Conservation (phyloP, 768 basidiomycete genomes). For the Calvatia gigantea region DNA sequence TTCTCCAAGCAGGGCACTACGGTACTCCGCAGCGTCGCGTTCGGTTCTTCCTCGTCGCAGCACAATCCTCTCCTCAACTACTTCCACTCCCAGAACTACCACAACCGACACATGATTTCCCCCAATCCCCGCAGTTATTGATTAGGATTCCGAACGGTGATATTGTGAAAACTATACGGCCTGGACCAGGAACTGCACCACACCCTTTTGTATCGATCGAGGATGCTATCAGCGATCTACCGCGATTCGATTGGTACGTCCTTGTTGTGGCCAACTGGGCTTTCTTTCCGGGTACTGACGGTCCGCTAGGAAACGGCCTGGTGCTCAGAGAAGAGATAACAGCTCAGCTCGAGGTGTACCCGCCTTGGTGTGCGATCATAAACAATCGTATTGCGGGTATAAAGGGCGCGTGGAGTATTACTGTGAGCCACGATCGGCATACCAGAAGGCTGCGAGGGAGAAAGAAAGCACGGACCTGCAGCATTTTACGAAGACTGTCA, state of each 20-base stretch:
- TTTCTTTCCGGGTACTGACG: not conserved
- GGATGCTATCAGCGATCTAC: slow-evolving; percentile 74
- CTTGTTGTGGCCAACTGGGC: not conserved
- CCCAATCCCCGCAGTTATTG: slow-evolving; percentile 36
- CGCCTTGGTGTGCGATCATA: slow-evolving; percentile 31
- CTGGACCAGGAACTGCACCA: slow-evolving; percentile 47
- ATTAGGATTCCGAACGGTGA: slow-evolving; percentile 47
- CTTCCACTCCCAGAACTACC: slow-evolving; percentile 44
- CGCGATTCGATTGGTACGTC: slow-evolving; percentile 68
- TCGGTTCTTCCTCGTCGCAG: slow-evolving; percentile 53
- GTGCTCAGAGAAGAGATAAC: slow-evolving; percentile 19
- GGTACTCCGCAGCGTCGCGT: slow-evolving; percentile 53
- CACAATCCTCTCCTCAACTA: slow-evolving; percentile 28
- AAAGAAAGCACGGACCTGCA: slow-evolving; percentile 52
- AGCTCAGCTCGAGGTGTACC: slow-evolving; percentile 26
- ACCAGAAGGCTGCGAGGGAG: slow-evolving; percentile 45
- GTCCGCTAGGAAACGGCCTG: slow-evolving; percentile 33
- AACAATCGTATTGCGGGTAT: slow-evolving; percentile 33
- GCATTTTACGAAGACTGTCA: slow-evolving; percentile 60
- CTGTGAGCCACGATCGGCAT: slow-evolving; percentile 33
- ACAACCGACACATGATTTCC: slow-evolving; percentile 54
- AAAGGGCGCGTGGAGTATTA: slow-evolving; percentile 29
- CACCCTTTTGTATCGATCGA: slow-evolving; percentile 58
- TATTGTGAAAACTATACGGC: slow-evolving; percentile 40
- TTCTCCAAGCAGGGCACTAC: slow-evolving; percentile 53